These are phyloP conservation scores for Aspergillus bridgeri DNA, from an alignment of 495 filamentous ascomycete genomes.

Conservation along the genomic window DNA sequence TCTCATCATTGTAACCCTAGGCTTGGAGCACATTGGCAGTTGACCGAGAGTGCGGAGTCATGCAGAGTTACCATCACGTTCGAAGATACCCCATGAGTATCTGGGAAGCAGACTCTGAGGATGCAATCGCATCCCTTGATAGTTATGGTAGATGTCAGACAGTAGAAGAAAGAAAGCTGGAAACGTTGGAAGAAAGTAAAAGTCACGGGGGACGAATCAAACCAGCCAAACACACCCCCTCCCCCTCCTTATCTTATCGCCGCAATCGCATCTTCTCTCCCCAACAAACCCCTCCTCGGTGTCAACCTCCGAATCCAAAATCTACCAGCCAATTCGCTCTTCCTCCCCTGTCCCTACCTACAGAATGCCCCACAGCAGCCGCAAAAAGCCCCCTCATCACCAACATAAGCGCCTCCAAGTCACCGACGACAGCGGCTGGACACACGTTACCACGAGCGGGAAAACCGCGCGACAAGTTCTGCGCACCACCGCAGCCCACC, in stretches of 20 bases:
- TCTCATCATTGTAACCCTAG: not conserved
- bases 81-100: not conserved
- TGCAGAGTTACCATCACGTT: not conserved
- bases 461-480: slow-evolving; percentile 23
- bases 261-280: not conserved
- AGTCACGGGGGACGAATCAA: not conserved
- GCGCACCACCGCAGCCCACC: slow-evolving; percentile 5
- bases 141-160: not conserved
- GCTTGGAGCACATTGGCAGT: not conserved
- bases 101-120: not conserved
- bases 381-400: slow-evolving; percentile 29
- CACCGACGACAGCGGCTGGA: slow-evolving; percentile 53
- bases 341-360: not conserved
- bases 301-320: not conserved
- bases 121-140: not conserved
- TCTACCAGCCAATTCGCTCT: not conserved
- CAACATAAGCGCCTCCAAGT: slow-evolving; percentile 44
- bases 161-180: not conserved
- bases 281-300: not conserved
- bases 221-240: not conserved
- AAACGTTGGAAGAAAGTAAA: not conserved
- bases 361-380: slow-evolving; percentile 48
- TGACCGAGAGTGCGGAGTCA: not conserved
- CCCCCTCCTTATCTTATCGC: not conserved
- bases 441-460: slow-evolving; percentile 44